Conservation (phyloP, 2,329 filamentous ascomycete genomes). For the Dactylellina sp. region DNA sequence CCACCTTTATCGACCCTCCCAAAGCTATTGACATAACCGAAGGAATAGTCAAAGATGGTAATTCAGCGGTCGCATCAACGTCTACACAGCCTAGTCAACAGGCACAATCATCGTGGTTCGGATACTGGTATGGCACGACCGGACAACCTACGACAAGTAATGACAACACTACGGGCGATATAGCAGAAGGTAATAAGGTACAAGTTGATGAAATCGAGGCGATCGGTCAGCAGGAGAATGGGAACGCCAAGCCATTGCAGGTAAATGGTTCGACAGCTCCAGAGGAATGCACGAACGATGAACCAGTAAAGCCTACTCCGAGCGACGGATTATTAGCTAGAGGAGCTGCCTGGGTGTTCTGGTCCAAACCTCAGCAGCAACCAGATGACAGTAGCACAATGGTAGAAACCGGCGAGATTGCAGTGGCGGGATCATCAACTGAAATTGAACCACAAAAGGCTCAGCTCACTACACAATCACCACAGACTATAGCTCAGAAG, state of each 20-base stretch:
- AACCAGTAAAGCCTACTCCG: slow-evolving; percentile 8
- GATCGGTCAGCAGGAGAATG: slow-evolving; percentile 4
- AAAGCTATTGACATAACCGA: slow-evolving; percentile 2
- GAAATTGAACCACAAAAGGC: slow-evolving; percentile 43
- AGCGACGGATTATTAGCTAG: slow-evolving; percentile 40
- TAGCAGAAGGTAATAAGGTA: background rate
- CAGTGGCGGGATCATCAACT: slow-evolving; percentile 40
- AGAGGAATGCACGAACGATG: background rate
- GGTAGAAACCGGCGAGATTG: slow-evolving; percentile 37
- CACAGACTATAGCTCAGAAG: slow-evolving; percentile 11
- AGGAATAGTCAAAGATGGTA: slow-evolving; percentile 1
- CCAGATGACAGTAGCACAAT: slow-evolving; percentile 4
- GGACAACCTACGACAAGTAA: slow-evolving; percentile 5
- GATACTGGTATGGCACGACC: slow-evolving; percentile 44
- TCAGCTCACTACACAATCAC: slow-evolving; percentile 25
- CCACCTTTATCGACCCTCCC: slow-evolving; percentile 29
- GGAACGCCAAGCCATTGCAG: slow-evolving; percentile 13
- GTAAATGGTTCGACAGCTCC: background rate
- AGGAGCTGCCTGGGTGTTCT: slow-evolving; percentile 54
- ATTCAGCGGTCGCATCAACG: background rate
- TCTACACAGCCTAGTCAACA: slow-evolving; percentile 5
- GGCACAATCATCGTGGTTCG: slow-evolving; percentile 42
- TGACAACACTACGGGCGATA: background rate
- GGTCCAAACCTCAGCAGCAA: slow-evolving; percentile 43
- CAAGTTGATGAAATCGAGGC: slow-evolving; percentile 2